phyloP scores from a whole-genome alignment of 2,329 filamentous ascomycete genomes.

The Aspergillus sojae region DNA sequence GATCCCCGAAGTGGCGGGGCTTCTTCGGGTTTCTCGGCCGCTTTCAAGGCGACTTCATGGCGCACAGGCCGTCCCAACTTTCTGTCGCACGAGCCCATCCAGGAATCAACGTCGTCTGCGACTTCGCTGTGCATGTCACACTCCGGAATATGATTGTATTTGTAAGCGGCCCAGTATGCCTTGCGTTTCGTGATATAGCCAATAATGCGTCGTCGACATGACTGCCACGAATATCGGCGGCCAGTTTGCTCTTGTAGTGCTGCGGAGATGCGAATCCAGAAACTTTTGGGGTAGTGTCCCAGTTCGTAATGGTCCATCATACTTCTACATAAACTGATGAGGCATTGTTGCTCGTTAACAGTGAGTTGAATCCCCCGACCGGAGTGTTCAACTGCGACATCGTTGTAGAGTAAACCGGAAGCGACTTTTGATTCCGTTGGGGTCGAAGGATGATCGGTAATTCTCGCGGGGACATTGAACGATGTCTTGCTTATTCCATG shows the following conservation, averaged over 20 bases:
- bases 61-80: background rate
- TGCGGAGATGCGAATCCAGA: constrained; percentile 26
- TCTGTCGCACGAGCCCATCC: constrained; percentile 13
- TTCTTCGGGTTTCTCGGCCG: constrained; percentile 6
- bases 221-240: constrained; percentile 33
- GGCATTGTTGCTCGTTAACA: constrained; percentile 18
- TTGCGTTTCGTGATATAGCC: constrained; percentile 19
- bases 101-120: constrained; percentile 13
- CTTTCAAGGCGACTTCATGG: constrained; percentile 1
- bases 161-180: constrained; percentile 11
- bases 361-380: constrained; percentile 14
- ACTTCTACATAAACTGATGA: constrained; percentile 21
- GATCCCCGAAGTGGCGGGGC: constrained; percentile 1
- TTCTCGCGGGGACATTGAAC: background rate
- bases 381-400: background rate
- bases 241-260: constrained; percentile 18
- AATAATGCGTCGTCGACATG: constrained; percentile 29
- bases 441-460: background rate
- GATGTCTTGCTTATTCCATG: background rate
- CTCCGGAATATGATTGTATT: background rate
- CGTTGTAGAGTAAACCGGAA: background rate
- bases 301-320: constrained; percentile 20
- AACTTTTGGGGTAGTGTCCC: constrained; percentile 20
- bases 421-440: background rate
- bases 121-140: constrained; percentile 13